Percentiles rank a stretch among this genome's conserved stretches.
Evolutionary conservation across 805 yeast species (phyloP).

Genomic region (Myxozyma kluyveri): DNA sequence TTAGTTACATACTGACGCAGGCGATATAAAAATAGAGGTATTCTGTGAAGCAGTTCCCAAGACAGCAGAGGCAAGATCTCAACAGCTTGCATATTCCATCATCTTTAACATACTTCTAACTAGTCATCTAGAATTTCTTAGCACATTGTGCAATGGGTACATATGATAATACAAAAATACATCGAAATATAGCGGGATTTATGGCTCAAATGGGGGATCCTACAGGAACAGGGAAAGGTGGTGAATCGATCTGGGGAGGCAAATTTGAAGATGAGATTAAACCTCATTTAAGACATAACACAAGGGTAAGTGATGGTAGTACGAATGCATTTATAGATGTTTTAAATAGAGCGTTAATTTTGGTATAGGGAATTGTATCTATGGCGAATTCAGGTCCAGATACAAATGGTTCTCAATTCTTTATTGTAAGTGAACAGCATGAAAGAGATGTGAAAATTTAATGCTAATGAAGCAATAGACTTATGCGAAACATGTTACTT

Average conservation of each 20-base stretch:
- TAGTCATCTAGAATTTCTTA: slow-evolving; percentile 41
- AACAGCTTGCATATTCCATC: background rate
- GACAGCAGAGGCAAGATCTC: slow-evolving; percentile 40
- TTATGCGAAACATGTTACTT: slow-evolving; percentile 31
- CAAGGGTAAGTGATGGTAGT: slow-evolving; percentile 15
- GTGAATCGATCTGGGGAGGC: slow-evolving; percentile 36
- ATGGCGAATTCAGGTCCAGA: slow-evolving; percentile 58
- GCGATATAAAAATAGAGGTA: slow-evolving; percentile 43
- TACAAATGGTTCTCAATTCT: slow-evolving; percentile 55
- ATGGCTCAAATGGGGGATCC: slow-evolving; percentile 51
- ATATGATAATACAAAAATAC: slow-evolving; percentile 38
- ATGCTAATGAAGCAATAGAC: too few species aligned
- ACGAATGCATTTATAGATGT: background rate
- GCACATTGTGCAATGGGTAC: slow-evolving; percentile 49
- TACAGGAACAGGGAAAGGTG: slow-evolving; percentile 37
- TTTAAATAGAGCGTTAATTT: background rate
- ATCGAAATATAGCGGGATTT: slow-evolving; percentile 45
- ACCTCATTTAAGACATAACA: slow-evolving; percentile 30
- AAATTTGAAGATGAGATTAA: slow-evolving; percentile 35
- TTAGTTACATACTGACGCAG: slow-evolving; percentile 42
- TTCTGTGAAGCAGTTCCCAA: slow-evolving; percentile 43
- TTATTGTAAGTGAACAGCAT: slow-evolving; percentile 39
- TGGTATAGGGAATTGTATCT: slow-evolving; percentile 40
- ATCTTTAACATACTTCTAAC: slow-evolving; percentile 1
- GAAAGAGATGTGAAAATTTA: background rate